Evolutionary conservation across 805 yeast species (phyloP).

Genomic region (Candida sonorensis): DNA sequence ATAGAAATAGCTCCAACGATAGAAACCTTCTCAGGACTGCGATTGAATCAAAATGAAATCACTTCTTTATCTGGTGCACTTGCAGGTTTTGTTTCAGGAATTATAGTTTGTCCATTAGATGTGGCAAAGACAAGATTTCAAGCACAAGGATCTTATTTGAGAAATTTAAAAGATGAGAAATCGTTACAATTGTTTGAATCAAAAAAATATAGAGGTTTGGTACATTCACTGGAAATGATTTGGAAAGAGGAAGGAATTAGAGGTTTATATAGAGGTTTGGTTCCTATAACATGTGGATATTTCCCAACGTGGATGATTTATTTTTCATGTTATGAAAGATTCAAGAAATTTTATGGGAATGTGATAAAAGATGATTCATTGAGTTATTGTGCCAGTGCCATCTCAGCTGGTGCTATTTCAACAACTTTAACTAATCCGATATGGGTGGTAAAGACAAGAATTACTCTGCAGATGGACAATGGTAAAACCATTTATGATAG

Average conservation of each 20-base stretch:
- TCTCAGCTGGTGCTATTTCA: slow-evolving; percentile 83
- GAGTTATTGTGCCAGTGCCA: slow-evolving; percentile 53
- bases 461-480: slow-evolving; percentile 74
- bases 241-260: slow-evolving; percentile 68
- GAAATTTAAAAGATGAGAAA: slow-evolving; percentile 9
- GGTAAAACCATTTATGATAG: slow-evolving; percentile 33
- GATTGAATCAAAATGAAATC: slow-evolving; percentile 32
- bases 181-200: slow-evolving; percentile 12
- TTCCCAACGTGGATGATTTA: slow-evolving; percentile 98
- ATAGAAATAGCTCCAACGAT: neutral
- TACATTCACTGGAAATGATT: slow-evolving; percentile 61
- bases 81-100: slow-evolving; percentile 89
- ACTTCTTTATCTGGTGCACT: slow-evolving; percentile 85
- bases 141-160: slow-evolving; percentile 65
- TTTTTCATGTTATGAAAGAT: slow-evolving; percentile 80
- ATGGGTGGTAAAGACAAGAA: slow-evolving; percentile 94
- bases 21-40: neutral
- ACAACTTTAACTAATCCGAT: slow-evolving; percentile 87
- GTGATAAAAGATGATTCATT: slow-evolving; percentile 21
- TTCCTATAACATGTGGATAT: slow-evolving; percentile 90
- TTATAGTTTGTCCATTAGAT: slow-evolving; percentile 89
- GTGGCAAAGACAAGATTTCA: slow-evolving; percentile 92
- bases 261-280: slow-evolving; percentile 85
- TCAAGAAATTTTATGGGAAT: slow-evolving; percentile 39
- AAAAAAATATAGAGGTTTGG: slow-evolving; percentile 48